Base-by-base conservation (phyloP, 23 red algal genomes). In the Rhodosorus marinus region DNA sequence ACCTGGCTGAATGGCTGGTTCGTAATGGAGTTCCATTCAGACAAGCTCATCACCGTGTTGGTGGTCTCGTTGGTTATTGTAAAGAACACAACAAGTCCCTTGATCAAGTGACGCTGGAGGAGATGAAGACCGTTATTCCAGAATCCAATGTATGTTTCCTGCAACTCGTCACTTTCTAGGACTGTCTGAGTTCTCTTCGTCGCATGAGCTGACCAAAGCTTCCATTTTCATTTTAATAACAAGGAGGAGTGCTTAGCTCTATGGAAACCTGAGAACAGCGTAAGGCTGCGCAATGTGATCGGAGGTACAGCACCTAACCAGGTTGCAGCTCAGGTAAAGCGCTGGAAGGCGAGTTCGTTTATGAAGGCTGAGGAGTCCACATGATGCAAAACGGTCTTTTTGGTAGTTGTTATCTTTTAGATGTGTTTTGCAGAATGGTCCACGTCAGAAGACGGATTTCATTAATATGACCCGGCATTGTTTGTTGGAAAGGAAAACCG, bases 1-100 rank as follows among this genome's bases (percentile, higher is more conserved):
- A 98, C 54, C 64, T 98, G 54, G 90, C 90, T 4, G 90, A 98
- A 52, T 98, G 90, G 90, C 72, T 98, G 14, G 90, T 98, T n/a
- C 59, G 68, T 22, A 34, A 66, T 53, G 75, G 75, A 14, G 72
- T 98, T 48, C 90, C 90, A 20, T 98, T 98, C 50, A 72, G 90
- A 11, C 55, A 81, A 22, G 79, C 90, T 14, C 90, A 98, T 55
- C 79, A 98, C 54, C 90, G 90, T 24, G 78, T 98, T 20, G 79
- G 90, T 2, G 55, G 65, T 32, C 66, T 98, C 1, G 90, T 98
- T 15, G 76, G 57, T 5, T 72, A 80, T 26, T 73, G 79, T 35
- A 60, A 55, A 24, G 52, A 68, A 48, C 43, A 46, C 9, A 60
- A 62, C 5, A 69, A 69, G 22, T 24, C 55, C 0, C 52, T 98